Conservation (phyloP, 768 basidiomycete species). For the Mycena olivaceomarginata region DNA sequence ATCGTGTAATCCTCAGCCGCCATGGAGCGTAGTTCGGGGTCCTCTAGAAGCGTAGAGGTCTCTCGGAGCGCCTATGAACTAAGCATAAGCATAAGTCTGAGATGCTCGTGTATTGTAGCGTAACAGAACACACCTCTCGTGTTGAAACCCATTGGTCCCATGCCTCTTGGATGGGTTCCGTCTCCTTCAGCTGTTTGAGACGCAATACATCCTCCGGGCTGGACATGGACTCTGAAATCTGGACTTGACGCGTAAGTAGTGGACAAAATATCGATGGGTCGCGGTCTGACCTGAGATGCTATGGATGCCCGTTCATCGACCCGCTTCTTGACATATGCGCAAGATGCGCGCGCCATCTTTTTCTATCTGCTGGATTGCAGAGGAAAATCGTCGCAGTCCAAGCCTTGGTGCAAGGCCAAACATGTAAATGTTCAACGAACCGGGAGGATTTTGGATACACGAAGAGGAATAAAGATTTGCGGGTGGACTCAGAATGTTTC, state of each 20-base stretch:
- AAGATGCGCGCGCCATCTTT: slow-evolving; percentile 72
- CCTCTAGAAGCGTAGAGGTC: slow-evolving; percentile 76
- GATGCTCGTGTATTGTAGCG: slow-evolving; percentile 13
- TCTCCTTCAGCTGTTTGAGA: slow-evolving; percentile 79
- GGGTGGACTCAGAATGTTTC: too few species aligned
- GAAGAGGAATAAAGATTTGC: too few species aligned
- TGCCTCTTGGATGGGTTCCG: slow-evolving; percentile 78
- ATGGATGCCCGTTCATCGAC: slow-evolving; percentile 69
- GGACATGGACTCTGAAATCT: slow-evolving; percentile 74
- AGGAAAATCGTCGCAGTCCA: slow-evolving; percentile 37
- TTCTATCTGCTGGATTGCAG: slow-evolving; percentile 52
- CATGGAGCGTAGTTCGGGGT: slow-evolving; percentile 87
- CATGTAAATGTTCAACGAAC: slow-evolving; percentile 18
- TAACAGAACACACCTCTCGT: slow-evolving; percentile 67
- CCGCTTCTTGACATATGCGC: slow-evolving; percentile 71
- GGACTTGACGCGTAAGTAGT: background rate
- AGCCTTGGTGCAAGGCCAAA: background rate
- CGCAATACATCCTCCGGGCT: slow-evolving; percentile 74
- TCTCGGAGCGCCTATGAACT: slow-evolving; percentile 76
- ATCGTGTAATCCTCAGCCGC: slow-evolving; percentile 79
- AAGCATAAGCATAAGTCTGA: slow-evolving; percentile 52
- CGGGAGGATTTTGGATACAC: too few species aligned
- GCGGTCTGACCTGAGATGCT: slow-evolving; percentile 62
- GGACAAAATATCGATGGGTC: background rate
- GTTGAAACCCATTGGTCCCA: slow-evolving; percentile 81